phyloP scores from a whole-genome alignment of 768 basidiomycete species.

The Tephrocybe sp. region DNA sequence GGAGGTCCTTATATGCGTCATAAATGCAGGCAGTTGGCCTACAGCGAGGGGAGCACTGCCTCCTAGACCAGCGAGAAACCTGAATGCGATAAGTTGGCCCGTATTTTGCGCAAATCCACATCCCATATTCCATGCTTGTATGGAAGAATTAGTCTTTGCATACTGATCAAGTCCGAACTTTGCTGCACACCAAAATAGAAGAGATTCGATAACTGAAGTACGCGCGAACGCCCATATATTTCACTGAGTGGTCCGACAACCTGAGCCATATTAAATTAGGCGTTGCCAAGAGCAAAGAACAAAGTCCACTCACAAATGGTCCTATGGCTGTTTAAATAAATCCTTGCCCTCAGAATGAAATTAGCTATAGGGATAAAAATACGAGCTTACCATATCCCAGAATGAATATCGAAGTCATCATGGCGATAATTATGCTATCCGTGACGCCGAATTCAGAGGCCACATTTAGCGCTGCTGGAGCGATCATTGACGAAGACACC shows the following conservation, averaged over 20 bases:
- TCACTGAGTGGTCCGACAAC: conserved; percentile 65
- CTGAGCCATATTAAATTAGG: conserved; percentile 18
- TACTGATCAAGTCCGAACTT: neutral
- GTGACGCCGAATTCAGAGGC: conserved; percentile 54
- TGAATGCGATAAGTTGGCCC: conserved; percentile 60
- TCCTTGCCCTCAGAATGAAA: too few species aligned
- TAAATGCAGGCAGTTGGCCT: too few species aligned
- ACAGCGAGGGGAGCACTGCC: conserved; percentile 70
- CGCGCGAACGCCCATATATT: conserved; percentile 62
- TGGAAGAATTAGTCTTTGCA: neutral
- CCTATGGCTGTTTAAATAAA: conserved; percentile 49
- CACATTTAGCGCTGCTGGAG: conserved; percentile 56
- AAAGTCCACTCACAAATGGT: conserved; percentile 34
- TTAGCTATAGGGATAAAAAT: neutral
- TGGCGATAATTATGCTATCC: conserved; percentile 42
- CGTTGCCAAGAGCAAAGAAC: neutral
- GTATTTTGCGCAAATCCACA: conserved; percentile 63
- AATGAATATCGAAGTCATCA: conserved; percentile 55
- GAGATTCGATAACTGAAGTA: conserved; percentile 62
- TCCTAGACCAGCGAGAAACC: conserved; percentile 68
- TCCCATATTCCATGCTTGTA: conserved; percentile 53
- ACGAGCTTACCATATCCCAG: conserved; percentile 51
- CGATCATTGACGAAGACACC: conserved; percentile 71
- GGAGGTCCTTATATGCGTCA: neutral
- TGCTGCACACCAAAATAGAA: conserved; percentile 54